Conservation (phyloP, 306 rosid genomes). For the Lotus japonicus region DNA sequence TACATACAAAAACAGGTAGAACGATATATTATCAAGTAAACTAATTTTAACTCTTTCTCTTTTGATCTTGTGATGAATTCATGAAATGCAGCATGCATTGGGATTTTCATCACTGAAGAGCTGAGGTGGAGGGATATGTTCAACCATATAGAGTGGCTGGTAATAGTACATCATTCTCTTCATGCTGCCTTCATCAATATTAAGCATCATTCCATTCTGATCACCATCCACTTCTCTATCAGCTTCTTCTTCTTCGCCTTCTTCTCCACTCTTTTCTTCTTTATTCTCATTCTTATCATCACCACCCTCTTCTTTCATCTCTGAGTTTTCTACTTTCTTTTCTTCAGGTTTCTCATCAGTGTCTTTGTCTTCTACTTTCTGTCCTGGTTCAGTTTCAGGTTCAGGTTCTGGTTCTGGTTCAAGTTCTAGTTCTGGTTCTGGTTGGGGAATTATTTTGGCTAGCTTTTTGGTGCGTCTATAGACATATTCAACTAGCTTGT, state of each 20-base stretch:
- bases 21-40: background rate
- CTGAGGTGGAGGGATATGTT: conserved; percentile 80
- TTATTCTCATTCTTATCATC: background rate
- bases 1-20: too few species aligned
- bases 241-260: background rate
- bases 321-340: conserved; percentile 22
- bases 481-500: conserved; percentile 71
- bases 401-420: conserved; percentile 44
- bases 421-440: conserved; percentile 37
- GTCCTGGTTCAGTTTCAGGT: too few species aligned
- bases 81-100: conserved; percentile 85
- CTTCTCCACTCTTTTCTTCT: conserved; percentile 24
- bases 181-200: conserved; percentile 48
- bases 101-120: conserved; percentile 93
- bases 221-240: conserved; percentile 19
- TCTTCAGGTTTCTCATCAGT: conserved; percentile 31
- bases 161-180: conserved; percentile 71
- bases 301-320: conserved; percentile 33
- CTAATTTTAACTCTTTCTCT: background rate
- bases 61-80: background rate
- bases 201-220: background rate
- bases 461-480: conserved; percentile 74
- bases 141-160: conserved; percentile 56
- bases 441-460: conserved; percentile 71
- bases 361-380: conserved; percentile 28